Evolutionary conservation across 257 asterid genomes (phyloP).

Genomic region (Solanum habrochaites): DNA sequence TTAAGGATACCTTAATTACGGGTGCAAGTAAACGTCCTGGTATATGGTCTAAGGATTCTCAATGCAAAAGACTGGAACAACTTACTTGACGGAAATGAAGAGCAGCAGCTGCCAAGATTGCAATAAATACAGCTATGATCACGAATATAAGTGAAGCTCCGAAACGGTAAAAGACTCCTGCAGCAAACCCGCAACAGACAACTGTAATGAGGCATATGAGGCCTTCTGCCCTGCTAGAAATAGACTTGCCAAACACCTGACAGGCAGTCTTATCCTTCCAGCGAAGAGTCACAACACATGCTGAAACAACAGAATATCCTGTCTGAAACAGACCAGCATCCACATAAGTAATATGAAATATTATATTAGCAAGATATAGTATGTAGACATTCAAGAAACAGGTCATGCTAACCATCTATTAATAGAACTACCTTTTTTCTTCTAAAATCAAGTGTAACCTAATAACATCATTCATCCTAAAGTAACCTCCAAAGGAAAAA

Average conservation of each 20-base stretch:
- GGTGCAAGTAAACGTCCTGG: not conserved
- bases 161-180: constrained; percentile 59
- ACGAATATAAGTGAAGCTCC: constrained; percentile 45
- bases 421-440: not conserved
- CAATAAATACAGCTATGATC: constrained; percentile 45
- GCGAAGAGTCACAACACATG: constrained; percentile 81
- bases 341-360: constrained; percentile 1
- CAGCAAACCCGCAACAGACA: constrained; percentile 67
- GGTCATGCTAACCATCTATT: not conserved
- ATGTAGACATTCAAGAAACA: not conserved
- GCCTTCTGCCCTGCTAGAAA: constrained; percentile 56
- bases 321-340: constrained; percentile 45
- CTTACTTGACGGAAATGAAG: constrained; percentile 70
- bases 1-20: not conserved
- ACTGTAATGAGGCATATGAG: constrained; percentile 51
- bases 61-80: not conserved
- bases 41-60: not conserved
- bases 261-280: constrained; percentile 46
- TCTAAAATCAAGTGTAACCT: not conserved
- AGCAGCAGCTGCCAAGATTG: constrained; percentile 41
- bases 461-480: not conserved
- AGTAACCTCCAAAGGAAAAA: not conserved
- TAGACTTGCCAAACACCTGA: constrained; percentile 21
- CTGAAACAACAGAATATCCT: constrained; percentile 93
- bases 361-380: not conserved